Conservation (phyloP, 805 yeast genomes). For the Saccharomyces mikatae region DNA sequence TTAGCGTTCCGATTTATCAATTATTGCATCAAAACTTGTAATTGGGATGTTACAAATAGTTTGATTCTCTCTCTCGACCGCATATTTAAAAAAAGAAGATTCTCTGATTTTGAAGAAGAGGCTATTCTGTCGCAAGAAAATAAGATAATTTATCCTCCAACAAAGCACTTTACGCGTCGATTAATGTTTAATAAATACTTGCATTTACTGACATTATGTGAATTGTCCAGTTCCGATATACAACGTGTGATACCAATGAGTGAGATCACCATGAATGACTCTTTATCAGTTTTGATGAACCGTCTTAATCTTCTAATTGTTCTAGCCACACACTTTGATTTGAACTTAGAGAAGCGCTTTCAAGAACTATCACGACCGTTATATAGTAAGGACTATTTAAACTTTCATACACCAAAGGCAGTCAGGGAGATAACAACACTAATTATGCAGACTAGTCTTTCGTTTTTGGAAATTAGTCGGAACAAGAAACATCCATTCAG, state of each 20-base stretch:
- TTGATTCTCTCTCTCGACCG: conserved; percentile 39
- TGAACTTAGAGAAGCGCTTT: conserved; percentile 19
- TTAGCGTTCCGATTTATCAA: conserved; percentile 14
- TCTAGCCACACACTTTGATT: conserved; percentile 14
- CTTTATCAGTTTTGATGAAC: conserved; percentile 19
- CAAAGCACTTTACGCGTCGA: background rate
- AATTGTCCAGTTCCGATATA: conserved; percentile 10
- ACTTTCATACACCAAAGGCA: background rate
- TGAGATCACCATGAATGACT: conserved; percentile 13
- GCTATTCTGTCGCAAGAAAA: conserved; percentile 1
- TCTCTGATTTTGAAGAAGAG: conserved; percentile 24
- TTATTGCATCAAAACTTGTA: conserved; percentile 16
- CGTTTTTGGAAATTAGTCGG: background rate
- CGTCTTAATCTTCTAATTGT: conserved; percentile 23
- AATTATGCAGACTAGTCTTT: background rate
- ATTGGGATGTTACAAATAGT: conserved; percentile 34
- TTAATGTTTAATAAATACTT: conserved; percentile 23
- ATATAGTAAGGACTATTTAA: conserved; percentile 2
- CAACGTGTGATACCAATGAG: conserved; percentile 27
- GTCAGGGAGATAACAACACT: background rate
- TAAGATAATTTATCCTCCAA: conserved; percentile 5
- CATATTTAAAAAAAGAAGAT: conserved; percentile 22
- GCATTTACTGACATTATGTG: conserved; percentile 7
- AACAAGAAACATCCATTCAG: conserved; percentile 10
- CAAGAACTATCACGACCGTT: conserved; percentile 17